A percentile compares a stretch with the other conserved stretches of the same genome.
phyloP scores from a whole-genome alignment of 805 yeast species.

The Kuraishia capsulata region DNA sequence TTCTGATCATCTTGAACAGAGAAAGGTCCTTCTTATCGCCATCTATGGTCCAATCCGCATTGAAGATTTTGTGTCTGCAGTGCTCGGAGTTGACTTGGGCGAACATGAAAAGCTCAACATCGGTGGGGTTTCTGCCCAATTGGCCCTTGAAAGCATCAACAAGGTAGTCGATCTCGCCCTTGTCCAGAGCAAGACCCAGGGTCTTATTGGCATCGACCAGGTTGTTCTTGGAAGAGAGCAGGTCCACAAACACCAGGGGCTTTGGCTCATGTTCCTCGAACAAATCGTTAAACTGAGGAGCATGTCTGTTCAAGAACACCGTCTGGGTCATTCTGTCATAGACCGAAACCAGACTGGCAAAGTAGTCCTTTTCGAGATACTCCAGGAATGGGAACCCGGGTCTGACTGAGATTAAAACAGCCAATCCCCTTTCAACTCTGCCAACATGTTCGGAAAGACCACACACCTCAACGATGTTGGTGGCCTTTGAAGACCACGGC shows the following conservation, averaged over 20 bases:
- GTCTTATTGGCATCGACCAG: constrained; percentile 69
- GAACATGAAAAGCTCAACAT: constrained; percentile 96
- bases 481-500: constrained; percentile 99
- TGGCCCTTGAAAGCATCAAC: constrained; percentile 70
- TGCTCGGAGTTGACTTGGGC: constrained; percentile 99
- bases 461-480: constrained; percentile 85
- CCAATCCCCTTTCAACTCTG: constrained; percentile 87
- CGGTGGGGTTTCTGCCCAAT: constrained; percentile 86
- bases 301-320: constrained; percentile 38
- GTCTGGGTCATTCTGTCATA: constrained; percentile 94
- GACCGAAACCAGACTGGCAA: constrained; percentile 56
- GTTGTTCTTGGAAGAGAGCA: constrained; percentile 46
- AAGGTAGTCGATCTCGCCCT: constrained; percentile 86
- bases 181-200: constrained; percentile 90
- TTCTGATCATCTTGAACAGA: constrained; percentile 90
- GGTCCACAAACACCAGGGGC: constrained; percentile 70
- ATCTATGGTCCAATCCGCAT: constrained; percentile 97
- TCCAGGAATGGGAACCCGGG: constrained; percentile 61
- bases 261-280: constrained; percentile 76
- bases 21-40: constrained; percentile 64
- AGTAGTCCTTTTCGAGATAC: constrained; percentile 37
- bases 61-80: constrained; percentile 97
- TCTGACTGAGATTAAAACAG: constrained; percentile 61
- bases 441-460: constrained; percentile 65
- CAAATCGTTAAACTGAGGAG: constrained; percentile 62